A percentile compares a stretch with the other conserved stretches of the same genome.
Conservation (phyloP, 2,329 filamentous ascomycete species). For the Hypocrella siamensis region DNA sequence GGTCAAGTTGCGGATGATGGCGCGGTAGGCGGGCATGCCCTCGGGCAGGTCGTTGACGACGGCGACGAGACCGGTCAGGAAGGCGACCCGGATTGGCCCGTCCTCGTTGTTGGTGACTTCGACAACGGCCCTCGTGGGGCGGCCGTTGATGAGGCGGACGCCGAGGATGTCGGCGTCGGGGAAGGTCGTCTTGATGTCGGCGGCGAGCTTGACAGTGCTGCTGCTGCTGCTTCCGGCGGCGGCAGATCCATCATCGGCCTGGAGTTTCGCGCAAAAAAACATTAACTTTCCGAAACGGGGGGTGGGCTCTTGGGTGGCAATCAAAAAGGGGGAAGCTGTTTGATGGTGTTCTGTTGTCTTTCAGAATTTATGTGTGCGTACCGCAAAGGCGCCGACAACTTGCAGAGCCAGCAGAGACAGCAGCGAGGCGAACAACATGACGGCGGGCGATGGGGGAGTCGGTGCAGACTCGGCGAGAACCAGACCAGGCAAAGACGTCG, state of each 20-base stretch:
- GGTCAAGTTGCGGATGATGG: constrained; percentile 73
- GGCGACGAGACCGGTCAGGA: constrained; percentile 62
- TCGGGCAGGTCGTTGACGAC: constrained; percentile 35
- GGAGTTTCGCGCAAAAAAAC: too few relatives aligned
- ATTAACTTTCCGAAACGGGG: too few relatives aligned
- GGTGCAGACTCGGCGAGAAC: background rate
- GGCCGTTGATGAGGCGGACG: constrained; percentile 88
- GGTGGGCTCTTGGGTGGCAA: too few relatives aligned
- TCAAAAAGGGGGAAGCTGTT: too few relatives aligned
- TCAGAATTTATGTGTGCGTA: too few relatives aligned
- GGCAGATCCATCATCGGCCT: constrained; percentile 5
- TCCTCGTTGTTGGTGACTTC: constrained; percentile 75
- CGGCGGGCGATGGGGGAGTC: background rate
- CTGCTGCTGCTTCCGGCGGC: constrained; percentile 1
- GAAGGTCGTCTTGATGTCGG: constrained; percentile 48
- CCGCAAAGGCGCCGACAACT: constrained; percentile 4
- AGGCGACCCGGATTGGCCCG: constrained; percentile 55
- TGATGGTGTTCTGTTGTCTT: too few relatives aligned
- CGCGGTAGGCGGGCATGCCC: constrained; percentile 26
- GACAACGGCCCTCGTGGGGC: constrained; percentile 67
- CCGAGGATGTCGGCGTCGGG: constrained; percentile 73
- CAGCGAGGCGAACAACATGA: constrained; percentile 5
- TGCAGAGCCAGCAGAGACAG: constrained; percentile 4
- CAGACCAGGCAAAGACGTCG: too few relatives aligned
- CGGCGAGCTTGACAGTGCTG: constrained; percentile 12